Evolutionary conservation across 768 basidiomycete species (phyloP), one percentile per base, ranked within the genome.

Genomic region (Amanita thiersii): DNA sequence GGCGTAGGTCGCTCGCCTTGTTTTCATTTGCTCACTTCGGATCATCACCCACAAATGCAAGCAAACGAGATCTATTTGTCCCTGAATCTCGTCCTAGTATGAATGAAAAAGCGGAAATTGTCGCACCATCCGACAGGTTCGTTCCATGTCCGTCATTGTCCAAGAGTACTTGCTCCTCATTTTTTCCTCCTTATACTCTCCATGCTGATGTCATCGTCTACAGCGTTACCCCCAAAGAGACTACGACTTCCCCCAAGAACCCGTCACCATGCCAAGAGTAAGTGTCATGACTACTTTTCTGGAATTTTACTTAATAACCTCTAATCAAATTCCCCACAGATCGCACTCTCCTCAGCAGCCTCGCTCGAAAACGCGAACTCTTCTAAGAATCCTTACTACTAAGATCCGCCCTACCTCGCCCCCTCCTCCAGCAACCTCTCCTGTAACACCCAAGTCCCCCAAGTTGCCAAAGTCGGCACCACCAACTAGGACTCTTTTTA

Each of bases 311-410:
- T 43, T 26, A 23, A 49, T 17, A 18, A 49, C 39, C 37, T n/a
- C 5, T 33, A 15, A 10, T 18, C 43, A 20, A 5, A 3, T 36
- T 35, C 9, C 17, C 18, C 44, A 24, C 20, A 51, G 49, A 33
- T 32, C 51, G n/a, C 35, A 18, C 28, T 31, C 35, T 3, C 25
- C 40, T 9, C 37, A 55, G 38, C 51, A 48, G 36, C 50, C 48
- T 15, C 46, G 44, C 36, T 56, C 51, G 35, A 59, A 54, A 44
- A 53, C 65, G 11, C 52, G 55, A 30, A 51, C 65, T 6, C 53
- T 68, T 29, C 53, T 65, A 28, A 56, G 56, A 19, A 52, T 60
- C 39, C 44, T 68, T 19, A 58, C 62, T 4, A 59, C 59, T 1
- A 66, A 60, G 40, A 52, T 64, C 48, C 40, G 38, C 8, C 19